Percentiles rank a stretch among this genome's conserved stretches.
Conservation (phyloP, 1,139 yeast genomes). For the Sugiyamaella castrensis region DNA sequence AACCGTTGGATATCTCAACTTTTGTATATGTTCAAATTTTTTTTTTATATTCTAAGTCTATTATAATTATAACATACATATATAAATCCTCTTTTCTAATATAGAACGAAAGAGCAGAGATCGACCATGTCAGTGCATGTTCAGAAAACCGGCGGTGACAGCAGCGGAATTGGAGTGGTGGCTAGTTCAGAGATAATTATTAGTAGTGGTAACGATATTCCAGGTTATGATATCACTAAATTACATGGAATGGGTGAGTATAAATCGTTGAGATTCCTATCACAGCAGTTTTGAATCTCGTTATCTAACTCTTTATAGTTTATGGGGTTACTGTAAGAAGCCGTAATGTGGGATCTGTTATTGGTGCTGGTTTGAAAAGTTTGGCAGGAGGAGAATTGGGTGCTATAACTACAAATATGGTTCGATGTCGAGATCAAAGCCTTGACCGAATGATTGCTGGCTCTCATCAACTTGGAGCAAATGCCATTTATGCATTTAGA, state of each 20-base stretch:
- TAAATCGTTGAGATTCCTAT: not conserved
- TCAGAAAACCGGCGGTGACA: not conserved
- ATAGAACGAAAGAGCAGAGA: too few species aligned
- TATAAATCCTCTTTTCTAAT: too few species aligned
- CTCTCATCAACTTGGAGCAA: slow-evolving; percentile 25
- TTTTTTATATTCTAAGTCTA: too few species aligned
- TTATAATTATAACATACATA: too few species aligned
- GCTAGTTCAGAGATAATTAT: slow-evolving; percentile 14
- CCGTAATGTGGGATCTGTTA: slow-evolving; percentile 21
- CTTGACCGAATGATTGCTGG: slow-evolving; percentile 28
- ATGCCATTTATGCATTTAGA: slow-evolving; percentile 29
- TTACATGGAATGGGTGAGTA: slow-evolving; percentile 19
- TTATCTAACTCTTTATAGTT: slow-evolving; percentile 16
- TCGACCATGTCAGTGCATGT: slow-evolving; percentile 2
- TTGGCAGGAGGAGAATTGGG: slow-evolving; percentile 29
- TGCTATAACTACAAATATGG: slow-evolving; percentile 26
- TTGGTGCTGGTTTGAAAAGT: slow-evolving; percentile 28
- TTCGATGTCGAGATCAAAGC: slow-evolving; percentile 26
- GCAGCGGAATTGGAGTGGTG: slow-evolving; percentile 13
- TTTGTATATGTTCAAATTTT: too few species aligned
- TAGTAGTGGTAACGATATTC: slow-evolving; percentile 27
- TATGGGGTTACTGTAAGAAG: slow-evolving; percentile 29
- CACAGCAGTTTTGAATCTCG: too few species aligned
- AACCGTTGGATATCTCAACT: too few species aligned
- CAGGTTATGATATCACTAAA: slow-evolving; percentile 26